Evolutionary conservation across 768 basidiomycete genomes (phyloP).

Genomic region (Lentinus brumalis): DNA sequence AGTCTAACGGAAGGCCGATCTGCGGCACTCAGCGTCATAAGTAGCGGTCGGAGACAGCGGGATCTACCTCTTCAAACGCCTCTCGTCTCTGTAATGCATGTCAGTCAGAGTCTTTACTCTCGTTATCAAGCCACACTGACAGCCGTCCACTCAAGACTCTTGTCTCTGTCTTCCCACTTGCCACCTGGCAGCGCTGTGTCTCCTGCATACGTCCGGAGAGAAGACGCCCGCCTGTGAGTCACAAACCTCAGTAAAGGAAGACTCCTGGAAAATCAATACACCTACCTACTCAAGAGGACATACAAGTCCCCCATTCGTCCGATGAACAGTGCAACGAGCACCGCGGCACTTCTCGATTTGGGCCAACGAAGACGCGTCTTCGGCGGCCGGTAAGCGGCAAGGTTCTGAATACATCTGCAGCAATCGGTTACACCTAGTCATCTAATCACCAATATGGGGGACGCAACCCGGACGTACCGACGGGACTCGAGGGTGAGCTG

Average conservation of each 20-base stretch:
- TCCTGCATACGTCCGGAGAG: slow-evolving; percentile 76
- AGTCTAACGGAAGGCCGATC: slow-evolving; percentile 83
- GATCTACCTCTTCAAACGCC: slow-evolving; percentile 83
- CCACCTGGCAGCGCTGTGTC: slow-evolving; percentile 91
- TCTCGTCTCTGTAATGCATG: slow-evolving; percentile 63
- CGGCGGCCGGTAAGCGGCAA: slow-evolving; percentile 50
- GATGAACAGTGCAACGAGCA: slow-evolving; percentile 83
- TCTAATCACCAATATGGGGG: neutral
- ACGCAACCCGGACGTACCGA: slow-evolving; percentile 1
- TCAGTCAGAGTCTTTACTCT: neutral
- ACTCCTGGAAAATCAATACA: neutral
- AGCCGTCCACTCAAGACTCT: slow-evolving; percentile 75
- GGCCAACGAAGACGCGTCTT: slow-evolving; percentile 46
- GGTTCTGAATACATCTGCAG: slow-evolving; percentile 57
- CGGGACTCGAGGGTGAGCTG: slow-evolving; percentile 49
- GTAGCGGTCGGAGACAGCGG: neutral
- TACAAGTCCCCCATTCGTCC: slow-evolving; percentile 84
- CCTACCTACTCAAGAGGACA: slow-evolving; percentile 81
- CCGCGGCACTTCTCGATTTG: slow-evolving; percentile 65
- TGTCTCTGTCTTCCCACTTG: slow-evolving; percentile 70
- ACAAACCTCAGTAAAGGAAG: neutral
- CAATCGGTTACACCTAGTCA: no score
- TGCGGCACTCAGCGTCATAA: slow-evolving; percentile 32
- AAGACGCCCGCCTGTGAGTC: slow-evolving; percentile 63
- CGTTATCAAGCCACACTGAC: slow-evolving; percentile 42